phyloP scores from a whole-genome alignment of 2,329 filamentous ascomycete genomes.

The Zopfia rhizophila region DNA sequence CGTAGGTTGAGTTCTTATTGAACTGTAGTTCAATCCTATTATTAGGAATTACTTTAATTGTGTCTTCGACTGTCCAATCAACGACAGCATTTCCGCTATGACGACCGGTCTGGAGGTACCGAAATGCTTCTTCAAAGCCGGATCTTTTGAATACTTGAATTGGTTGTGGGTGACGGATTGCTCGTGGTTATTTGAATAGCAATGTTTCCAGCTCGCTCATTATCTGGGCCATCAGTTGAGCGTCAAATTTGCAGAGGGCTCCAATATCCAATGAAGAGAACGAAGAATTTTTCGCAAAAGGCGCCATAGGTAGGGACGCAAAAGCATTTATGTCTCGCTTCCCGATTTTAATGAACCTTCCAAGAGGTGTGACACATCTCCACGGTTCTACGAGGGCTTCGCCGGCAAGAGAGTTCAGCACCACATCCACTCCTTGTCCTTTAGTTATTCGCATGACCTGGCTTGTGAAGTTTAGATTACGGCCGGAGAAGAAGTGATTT shows the following conservation, averaged over 20 bases:
- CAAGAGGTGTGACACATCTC: slow-evolving; percentile 34
- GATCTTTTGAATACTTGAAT: no score
- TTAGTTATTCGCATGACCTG: slow-evolving; percentile 26
- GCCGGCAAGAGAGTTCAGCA: slow-evolving; percentile 36
- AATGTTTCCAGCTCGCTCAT: no score
- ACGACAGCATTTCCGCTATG: neutral
- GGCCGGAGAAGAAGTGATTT: slow-evolving; percentile 41
- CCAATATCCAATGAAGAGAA: no score
- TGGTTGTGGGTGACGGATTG: no score
- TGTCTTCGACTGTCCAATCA: neutral
- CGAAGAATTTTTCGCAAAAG: slow-evolving; percentile 9
- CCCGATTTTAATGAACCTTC: slow-evolving; percentile 37
- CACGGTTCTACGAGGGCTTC: slow-evolving; percentile 28
- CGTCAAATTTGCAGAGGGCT: no score
- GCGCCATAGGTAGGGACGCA: no score
- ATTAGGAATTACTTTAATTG: neutral
- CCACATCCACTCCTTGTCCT: slow-evolving; percentile 41
- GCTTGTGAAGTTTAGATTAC: no score
- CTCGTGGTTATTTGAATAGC: no score
- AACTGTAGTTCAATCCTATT: slow-evolving; percentile 15
- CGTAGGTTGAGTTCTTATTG: slow-evolving; percentile 21
- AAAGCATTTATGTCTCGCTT: no score
- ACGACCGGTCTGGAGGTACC: slow-evolving; percentile 19
- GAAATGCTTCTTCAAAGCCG: slow-evolving; percentile 25
- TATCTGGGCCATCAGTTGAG: no score